Evolutionary conservation across 371 early-diverging fungal genomes (phyloP).

Genomic region (Mortierella sp.): DNA sequence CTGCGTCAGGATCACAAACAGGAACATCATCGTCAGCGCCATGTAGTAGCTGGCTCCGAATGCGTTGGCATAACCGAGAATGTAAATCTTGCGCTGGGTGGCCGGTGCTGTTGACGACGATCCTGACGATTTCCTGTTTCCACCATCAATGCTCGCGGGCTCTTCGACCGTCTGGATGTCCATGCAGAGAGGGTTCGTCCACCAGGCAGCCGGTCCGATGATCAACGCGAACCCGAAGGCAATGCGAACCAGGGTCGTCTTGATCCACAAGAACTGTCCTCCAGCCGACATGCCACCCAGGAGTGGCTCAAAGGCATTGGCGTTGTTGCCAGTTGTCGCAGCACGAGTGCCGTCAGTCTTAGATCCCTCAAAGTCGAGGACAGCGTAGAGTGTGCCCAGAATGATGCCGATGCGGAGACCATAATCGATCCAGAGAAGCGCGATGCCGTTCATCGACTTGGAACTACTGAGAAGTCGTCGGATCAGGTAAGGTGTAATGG

Average conservation of each 20-base stretch:
- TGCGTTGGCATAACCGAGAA: conserved; percentile 71
- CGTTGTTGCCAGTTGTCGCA: conserved; percentile 28
- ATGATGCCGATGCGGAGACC: conserved; percentile 66
- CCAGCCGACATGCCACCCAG: conserved; percentile 28
- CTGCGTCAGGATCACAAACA: conserved; percentile 69
- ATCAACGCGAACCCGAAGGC: conserved; percentile 63
- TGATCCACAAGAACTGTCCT: conserved; percentile 49
- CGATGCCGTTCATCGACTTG: conserved; percentile 55
- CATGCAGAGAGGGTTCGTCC: conserved; percentile 63
- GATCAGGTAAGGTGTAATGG: conserved; percentile 58
- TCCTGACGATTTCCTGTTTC: conserved; percentile 6
- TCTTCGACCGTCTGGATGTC: conserved; percentile 58
- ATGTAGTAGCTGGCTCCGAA: conserved; percentile 72
- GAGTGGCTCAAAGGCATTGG: conserved; percentile 42
- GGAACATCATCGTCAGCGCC: conserved; percentile 66
- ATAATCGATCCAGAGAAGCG: conserved; percentile 57
- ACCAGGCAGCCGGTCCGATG: conserved; percentile 64
- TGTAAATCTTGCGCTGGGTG: conserved; percentile 44
- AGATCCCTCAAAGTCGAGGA: conserved; percentile 69
- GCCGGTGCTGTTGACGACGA: conserved; percentile 15
- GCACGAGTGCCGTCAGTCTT: conserved; percentile 26
- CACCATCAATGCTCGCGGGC: conserved; percentile 2
- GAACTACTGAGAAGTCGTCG: conserved; percentile 33
- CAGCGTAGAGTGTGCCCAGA: conserved; percentile 71
- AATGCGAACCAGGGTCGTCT: conserved; percentile 62